A percentile compares a stretch with the other conserved stretches of the same genome.
Conservation (phyloP, 108 stramenopile genomes). For the Stephanodiscus minutulus region DNA sequence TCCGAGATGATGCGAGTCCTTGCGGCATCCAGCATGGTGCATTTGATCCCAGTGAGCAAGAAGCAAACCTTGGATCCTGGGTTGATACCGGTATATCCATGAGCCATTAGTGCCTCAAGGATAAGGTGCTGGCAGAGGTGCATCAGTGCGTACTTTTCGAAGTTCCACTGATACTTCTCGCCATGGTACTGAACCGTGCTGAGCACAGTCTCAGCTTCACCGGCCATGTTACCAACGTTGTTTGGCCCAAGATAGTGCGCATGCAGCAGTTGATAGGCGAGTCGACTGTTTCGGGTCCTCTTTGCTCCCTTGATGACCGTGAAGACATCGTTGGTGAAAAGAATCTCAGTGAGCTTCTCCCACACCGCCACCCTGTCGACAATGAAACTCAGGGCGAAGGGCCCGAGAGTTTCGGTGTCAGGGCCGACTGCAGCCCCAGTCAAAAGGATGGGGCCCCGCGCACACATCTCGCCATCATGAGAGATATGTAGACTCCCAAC, state of each 20-base stretch:
- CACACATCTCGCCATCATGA: no score
- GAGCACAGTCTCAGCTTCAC: conserved; percentile 1
- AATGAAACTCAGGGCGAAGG: neutral
- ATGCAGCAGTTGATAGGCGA: neutral
- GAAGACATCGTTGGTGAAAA: neutral
- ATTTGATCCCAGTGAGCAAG: conserved; percentile 1
- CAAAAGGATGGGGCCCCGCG: no score
- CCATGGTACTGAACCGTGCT: neutral
- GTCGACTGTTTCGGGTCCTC: neutral
- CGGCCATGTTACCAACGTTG: no score
- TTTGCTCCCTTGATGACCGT: neutral
- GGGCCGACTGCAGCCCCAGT: neutral
- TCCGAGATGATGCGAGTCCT: conserved; percentile 18
- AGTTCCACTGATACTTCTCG: no score
- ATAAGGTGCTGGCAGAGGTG: no score
- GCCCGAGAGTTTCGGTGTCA: neutral
- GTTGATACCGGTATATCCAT: conserved; percentile 23
- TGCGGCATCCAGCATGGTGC: conserved; percentile 2
- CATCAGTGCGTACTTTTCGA: no score
- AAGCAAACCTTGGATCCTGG: neutral
- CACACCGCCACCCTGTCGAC: no score
- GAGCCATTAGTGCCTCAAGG: no score
- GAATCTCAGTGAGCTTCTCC: no score
- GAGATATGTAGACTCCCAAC: no score
- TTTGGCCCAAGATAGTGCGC: conserved; percentile 13